Base-by-base conservation (phyloP, 139 green algal species). In the Auxenochlorella pyrenoidosa region DNA sequence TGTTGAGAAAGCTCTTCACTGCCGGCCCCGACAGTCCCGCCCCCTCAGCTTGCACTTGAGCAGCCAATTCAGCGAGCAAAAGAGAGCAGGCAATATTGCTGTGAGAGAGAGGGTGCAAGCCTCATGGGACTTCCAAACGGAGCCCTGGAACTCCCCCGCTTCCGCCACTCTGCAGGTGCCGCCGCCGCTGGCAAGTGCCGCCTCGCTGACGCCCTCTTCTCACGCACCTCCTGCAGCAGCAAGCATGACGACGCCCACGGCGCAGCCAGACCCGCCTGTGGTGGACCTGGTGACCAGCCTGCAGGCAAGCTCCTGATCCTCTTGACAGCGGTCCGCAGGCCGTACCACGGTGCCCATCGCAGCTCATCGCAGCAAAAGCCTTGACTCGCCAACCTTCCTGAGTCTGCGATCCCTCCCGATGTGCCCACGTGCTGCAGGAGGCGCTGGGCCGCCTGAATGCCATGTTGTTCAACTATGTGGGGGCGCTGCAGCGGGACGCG, bases 401-500 rank as follows among this genome's bases (percentile, higher is more conserved):
- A 16, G 54, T 90, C n/a, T 79, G 41, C 4, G 43, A 18, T 54
- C 8, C 47, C 47, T 54, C 47, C n/a, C 10, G 47, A 10, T 54
- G 8, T 54, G 47, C 47, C 6, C 47, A n/a, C n/a, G n/a, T 65
- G 63, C 26, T 88, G 32, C 87, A 91, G 43, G 88, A 89, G 41
- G 38, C 85, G 34, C 16, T 89, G 6, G 83, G 24, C 6, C 44
- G 59, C 18, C 40, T 91, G 34, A 89, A 85, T n/a, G 73, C 44
- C 32, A 82, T 70, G 40, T 65, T 91, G 15, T 91, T 87, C 66
- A 89, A 86, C 63, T 89, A 76, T 44, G 54, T 91, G 28, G 88
- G 88, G 13, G 82, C 88, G 22, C 54, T 91, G 59, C 88, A 91
- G 43, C 75, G 88, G 3, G 88, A 91, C 66, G 88, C 88, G 34